These are phyloP conservation scores for Candida nitratophila DNA, from an alignment of 805 yeast species.

Conservation along the genomic window DNA sequence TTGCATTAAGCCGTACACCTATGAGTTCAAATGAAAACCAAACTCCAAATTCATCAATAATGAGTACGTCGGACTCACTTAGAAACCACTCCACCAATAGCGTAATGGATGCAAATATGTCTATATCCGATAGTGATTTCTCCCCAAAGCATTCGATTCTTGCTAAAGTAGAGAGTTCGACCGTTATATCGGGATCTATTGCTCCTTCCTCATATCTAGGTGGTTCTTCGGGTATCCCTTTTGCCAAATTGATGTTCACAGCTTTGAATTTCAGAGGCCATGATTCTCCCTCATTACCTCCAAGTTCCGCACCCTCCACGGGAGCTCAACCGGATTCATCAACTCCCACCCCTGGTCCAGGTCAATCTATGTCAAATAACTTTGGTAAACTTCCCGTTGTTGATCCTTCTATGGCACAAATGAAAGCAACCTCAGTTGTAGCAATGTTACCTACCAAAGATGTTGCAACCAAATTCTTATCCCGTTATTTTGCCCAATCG, in stretches of 20 bases:
- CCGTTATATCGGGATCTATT: conserved; percentile 23
- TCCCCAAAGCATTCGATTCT: conserved; percentile 6
- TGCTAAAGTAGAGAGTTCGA: conserved; percentile 20
- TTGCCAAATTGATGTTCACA: conserved; percentile 70
- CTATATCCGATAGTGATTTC: neutral
- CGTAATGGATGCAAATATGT: neutral
- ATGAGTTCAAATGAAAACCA: neutral
- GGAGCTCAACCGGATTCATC: neutral
- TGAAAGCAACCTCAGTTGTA: conserved; percentile 15
- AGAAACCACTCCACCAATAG: neutral
- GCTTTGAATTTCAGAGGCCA: conserved; percentile 54
- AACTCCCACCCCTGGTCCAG: neutral
- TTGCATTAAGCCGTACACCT: neutral
- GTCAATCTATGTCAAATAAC: neutral
- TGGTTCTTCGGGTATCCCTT: conserved; percentile 56
- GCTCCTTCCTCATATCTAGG: conserved; percentile 35
- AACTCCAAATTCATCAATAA: neutral
- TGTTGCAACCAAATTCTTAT: conserved; percentile 59
- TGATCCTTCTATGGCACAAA: conserved; percentile 1
- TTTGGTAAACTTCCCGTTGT: neutral
- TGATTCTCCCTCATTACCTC: conserved; percentile 4
- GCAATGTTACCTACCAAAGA: conserved; percentile 62
- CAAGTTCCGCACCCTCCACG: conserved; percentile 1
- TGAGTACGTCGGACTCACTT: neutral
- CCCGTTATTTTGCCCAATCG: conserved; percentile 66